Evolutionary conservation across 768 basidiomycete genomes (phyloP).

Genomic region (Lentinula detonsa): DNA sequence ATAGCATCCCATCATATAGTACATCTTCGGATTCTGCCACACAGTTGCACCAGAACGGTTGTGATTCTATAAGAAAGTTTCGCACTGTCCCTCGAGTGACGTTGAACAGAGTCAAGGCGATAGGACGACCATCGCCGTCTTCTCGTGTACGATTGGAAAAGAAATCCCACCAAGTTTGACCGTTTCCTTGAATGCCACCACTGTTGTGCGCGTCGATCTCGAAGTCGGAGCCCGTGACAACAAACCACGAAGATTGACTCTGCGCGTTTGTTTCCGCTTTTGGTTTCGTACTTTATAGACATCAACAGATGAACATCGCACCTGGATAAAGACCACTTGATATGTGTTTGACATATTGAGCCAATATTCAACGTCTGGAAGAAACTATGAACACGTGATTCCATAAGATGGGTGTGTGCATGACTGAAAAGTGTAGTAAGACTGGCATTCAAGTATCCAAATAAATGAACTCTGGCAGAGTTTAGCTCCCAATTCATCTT

Average conservation of each 20-base stretch:
- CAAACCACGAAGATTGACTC: slow-evolving; percentile 62
- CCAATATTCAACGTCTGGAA: slow-evolving; percentile 51
- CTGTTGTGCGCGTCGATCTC: slow-evolving; percentile 47
- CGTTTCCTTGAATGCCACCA: slow-evolving; percentile 56
- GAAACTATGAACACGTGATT: slow-evolving; percentile 29
- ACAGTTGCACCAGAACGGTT: slow-evolving; percentile 58
- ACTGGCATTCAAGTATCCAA: slow-evolving; percentile 28
- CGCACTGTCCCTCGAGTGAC: slow-evolving; percentile 34
- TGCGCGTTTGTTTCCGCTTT: slow-evolving; percentile 13
- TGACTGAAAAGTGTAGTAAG: neutral
- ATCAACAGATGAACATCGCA: slow-evolving; percentile 11
- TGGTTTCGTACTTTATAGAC: neutral
- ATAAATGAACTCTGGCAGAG: slow-evolving; percentile 35
- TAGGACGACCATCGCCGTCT: slow-evolving; percentile 56
- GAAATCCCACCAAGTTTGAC: slow-evolving; percentile 56
- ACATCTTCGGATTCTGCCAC: slow-evolving; percentile 45
- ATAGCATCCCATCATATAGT: slow-evolving; percentile 49
- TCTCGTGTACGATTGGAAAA: slow-evolving; percentile 37
- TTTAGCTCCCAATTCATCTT: slow-evolving; percentile 51
- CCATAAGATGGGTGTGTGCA: neutral
- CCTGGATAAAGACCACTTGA: slow-evolving; percentile 59
- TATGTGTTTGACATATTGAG: slow-evolving; percentile 48
- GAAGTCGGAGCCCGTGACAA: slow-evolving; percentile 51
- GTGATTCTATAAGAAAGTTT: slow-evolving; percentile 46
- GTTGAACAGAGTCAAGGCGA: slow-evolving; percentile 45